A percentile compares a stretch with the other conserved stretches of the same genome.
Conservation (phyloP, 192 early-diverging fungal genomes). For the Coemansia nantahalensis region DNA sequence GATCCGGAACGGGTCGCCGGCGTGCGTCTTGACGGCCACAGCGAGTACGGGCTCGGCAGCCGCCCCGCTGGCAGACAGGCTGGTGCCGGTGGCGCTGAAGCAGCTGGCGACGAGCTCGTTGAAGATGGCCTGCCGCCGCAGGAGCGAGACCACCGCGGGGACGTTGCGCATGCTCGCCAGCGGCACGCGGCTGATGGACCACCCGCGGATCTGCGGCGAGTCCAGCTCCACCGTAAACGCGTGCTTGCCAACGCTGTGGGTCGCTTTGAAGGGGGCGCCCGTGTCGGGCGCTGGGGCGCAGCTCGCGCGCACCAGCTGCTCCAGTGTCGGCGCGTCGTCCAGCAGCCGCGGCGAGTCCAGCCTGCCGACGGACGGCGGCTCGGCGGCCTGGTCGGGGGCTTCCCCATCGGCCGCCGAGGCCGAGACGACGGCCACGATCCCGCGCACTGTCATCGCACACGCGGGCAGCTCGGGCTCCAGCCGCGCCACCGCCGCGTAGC, state of each 20-base stretch:
- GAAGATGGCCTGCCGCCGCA: constrained; percentile 46
- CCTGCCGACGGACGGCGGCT: neutral
- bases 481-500: constrained; percentile 26
- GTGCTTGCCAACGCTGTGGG: neutral
- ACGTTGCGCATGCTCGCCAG: constrained; percentile 17
- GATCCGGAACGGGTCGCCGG: constrained; percentile 49
- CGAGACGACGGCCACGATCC: constrained; percentile 18
- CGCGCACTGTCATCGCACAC: constrained; percentile 41
- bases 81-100: neutral
- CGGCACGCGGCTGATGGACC: constrained; percentile 34
- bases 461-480: constrained; percentile 32
- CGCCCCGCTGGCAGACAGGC: neutral
- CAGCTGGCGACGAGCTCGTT: constrained; percentile 46
- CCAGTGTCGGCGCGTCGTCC: constrained; percentile 47
- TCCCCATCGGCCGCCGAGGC: neutral
- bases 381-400: neutral
- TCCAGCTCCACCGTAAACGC: constrained; percentile 3
- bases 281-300: neutral
- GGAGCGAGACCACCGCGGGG: constrained; percentile 15
- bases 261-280: neutral
- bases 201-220: constrained; percentile 45
- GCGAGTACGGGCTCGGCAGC: neutral
- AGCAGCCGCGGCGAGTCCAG: constrained; percentile 40
- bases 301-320: constrained; percentile 11
- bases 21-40: constrained; percentile 20